A percentile compares a stretch with the other conserved stretches of the same genome.
These are phyloP conservation scores for Penicillium coprophilum DNA, from an alignment of 495 filamentous ascomycete genomes.

Conservation along the genomic window DNA sequence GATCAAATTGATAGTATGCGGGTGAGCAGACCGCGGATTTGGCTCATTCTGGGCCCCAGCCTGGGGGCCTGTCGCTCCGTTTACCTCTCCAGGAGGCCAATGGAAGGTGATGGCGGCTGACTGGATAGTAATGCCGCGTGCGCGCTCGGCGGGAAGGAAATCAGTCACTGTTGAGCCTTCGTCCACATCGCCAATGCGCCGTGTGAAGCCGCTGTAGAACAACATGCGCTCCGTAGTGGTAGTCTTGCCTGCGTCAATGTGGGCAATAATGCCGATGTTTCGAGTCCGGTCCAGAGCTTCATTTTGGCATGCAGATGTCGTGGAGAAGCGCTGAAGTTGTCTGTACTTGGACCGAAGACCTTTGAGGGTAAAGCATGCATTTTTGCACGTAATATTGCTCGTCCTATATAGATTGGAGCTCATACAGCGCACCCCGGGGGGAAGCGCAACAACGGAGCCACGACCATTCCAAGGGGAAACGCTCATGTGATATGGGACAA, in stretches of 20 bases:
- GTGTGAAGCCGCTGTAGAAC: constrained; percentile 89
- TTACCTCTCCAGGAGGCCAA: constrained; percentile 63
- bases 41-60: constrained; percentile 22
- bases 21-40: constrained; percentile 37
- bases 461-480: constrained; percentile 31
- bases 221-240: constrained; percentile 99
- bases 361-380: constrained; percentile 8
- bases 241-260: constrained; percentile 99
- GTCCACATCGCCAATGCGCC: constrained; percentile 93
- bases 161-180: constrained; percentile 97
- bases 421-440: constrained; percentile 32
- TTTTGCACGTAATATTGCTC: constrained; percentile 14
- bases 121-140: constrained; percentile 95
- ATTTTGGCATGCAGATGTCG: constrained; percentile 23
- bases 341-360: constrained; percentile 7
- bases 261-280: constrained; percentile 98
- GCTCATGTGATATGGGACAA: constrained; percentile 13
- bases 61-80: constrained; percentile 14
- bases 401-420: constrained; percentile 22
- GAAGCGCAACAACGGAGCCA: constrained; percentile 39
- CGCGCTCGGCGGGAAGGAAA: constrained; percentile 91
- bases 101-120: constrained; percentile 94
- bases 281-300: constrained; percentile 60
- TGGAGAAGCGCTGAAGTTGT: constrained; percentile 29
- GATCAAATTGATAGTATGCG: constrained; percentile 86